These are phyloP conservation scores for Arthroderma uncinatum DNA, from an alignment of 2,329 filamentous ascomycete genomes.

Conservation along the genomic window DNA sequence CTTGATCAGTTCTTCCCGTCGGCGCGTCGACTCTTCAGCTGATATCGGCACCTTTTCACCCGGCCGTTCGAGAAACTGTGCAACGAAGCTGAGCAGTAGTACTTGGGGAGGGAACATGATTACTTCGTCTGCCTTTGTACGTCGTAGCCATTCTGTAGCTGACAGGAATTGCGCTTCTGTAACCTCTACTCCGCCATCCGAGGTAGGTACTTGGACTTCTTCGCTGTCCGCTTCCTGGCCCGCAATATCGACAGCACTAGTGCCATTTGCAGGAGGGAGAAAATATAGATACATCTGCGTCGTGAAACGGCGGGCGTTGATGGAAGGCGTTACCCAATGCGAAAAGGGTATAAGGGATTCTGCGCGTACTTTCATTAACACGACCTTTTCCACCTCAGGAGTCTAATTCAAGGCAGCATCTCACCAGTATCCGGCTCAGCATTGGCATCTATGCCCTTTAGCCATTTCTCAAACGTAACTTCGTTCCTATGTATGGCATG, in stretches of 20 bases:
- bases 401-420: constrained; percentile 9
- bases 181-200: constrained; percentile 58
- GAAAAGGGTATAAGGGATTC: constrained; percentile 65
- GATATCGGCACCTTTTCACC: constrained; percentile 16
- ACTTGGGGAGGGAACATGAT: constrained; percentile 86
- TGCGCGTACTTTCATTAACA: not conserved
- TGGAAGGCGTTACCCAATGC: constrained; percentile 72
- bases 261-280: constrained; percentile 49
- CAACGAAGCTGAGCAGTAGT: constrained; percentile 44
- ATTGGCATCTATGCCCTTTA: constrained; percentile 30
- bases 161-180: constrained; percentile 70
- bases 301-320: constrained; percentile 64
- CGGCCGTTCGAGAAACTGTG: constrained; percentile 38
- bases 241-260: constrained; percentile 20
- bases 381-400: not conserved
- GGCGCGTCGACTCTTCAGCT: constrained; percentile 21
- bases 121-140: constrained; percentile 54
- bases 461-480: constrained; percentile 56
- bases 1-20: constrained; percentile 35
- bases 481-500: constrained; percentile 56
- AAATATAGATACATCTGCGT: constrained; percentile 97
- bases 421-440: constrained; percentile 48
- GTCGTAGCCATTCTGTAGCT: constrained; percentile 56
- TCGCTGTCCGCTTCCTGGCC: constrained; percentile 32
- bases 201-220: constrained; percentile 57